These are phyloP conservation scores for Musa balbisiana DNA, from an alignment of 202 grass and related monocot species.

Conservation along the genomic window DNA sequence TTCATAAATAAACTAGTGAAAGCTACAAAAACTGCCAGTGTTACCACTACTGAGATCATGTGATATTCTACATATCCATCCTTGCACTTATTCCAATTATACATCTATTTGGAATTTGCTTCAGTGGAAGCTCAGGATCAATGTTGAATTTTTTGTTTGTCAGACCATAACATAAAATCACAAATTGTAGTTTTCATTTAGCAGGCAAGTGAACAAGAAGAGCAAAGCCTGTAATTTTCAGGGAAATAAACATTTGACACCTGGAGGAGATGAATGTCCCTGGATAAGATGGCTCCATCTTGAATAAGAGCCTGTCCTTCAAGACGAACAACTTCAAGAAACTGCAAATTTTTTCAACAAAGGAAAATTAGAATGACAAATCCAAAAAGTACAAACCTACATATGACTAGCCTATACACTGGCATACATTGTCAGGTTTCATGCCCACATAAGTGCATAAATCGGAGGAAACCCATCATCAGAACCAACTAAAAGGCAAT, in stretches of 20 bases:
- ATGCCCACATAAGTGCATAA: not conserved
- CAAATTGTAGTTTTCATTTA: not conserved
- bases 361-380: slow-evolving; percentile 12
- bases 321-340: slow-evolving; percentile 92
- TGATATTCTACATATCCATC: not conserved
- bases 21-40: not conserved
- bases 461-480: not conserved
- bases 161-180: not conserved
- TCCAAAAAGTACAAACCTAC: not conserved
- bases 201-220: not conserved
- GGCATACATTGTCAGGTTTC: not conserved
- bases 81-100: not conserved
- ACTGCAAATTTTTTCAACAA: slow-evolving; percentile 39
- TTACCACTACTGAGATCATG: not conserved
- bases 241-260: slow-evolving; percentile 22
- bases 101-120: not conserved
- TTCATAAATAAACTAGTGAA: not conserved
- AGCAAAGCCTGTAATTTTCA: not conserved
- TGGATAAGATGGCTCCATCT: slow-evolving; percentile 67
- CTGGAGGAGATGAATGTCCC: slow-evolving; percentile 87
- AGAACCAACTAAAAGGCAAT: not conserved
- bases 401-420: not conserved
- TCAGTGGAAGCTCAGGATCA: not conserved
- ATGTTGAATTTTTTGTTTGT: not conserved
- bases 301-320: slow-evolving; percentile 65